A percentile compares a stretch with the other conserved stretches of the same genome.
Conservation (phyloP, 306 rosid genomes). For the Albizia julibrissin region DNA sequence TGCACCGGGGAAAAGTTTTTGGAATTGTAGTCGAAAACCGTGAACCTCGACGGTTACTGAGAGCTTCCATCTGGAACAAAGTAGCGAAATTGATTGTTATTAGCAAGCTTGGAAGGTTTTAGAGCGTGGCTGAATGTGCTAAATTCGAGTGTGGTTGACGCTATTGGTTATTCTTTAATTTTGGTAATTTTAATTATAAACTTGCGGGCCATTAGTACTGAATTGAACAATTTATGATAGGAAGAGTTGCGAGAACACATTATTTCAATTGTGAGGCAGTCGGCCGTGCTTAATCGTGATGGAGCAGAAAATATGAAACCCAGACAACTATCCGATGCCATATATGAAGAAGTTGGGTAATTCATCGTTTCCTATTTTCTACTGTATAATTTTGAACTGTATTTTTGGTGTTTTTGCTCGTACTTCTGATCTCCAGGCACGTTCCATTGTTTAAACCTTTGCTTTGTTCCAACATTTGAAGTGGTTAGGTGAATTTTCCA, state of each 20-base stretch:
- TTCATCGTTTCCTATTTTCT: conserved; percentile 14
- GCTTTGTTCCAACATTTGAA: not conserved
- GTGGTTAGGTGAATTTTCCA: conserved; percentile 22
- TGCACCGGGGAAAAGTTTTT: not conserved
- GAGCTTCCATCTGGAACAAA: not conserved
- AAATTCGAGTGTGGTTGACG: not conserved
- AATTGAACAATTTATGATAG: conserved; percentile 44
- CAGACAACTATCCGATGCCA: conserved; percentile 86
- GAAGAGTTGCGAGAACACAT: conserved; percentile 69
- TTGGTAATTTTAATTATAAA: not conserved
- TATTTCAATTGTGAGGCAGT: conserved; percentile 62
- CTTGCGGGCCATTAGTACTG: conserved; percentile 10
- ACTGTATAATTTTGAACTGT: not conserved
- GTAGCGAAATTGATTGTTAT: not conserved
- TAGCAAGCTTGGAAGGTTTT: not conserved
- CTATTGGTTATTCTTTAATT: not conserved
- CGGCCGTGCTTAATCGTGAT: conserved; percentile 60
- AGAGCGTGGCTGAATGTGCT: not conserved
- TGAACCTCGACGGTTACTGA: not conserved
- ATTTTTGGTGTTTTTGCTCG: not conserved
- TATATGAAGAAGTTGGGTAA: conserved; percentile 83
- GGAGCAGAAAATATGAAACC: conserved; percentile 92
- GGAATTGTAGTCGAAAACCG: not conserved
- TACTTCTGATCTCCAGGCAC: not conserved
- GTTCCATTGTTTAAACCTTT: not conserved